Percentiles rank a stretch among this genome's conserved stretches.
phyloP scores from a whole-genome alignment of 805 yeast species.

The Brettanomyces sp. region DNA sequence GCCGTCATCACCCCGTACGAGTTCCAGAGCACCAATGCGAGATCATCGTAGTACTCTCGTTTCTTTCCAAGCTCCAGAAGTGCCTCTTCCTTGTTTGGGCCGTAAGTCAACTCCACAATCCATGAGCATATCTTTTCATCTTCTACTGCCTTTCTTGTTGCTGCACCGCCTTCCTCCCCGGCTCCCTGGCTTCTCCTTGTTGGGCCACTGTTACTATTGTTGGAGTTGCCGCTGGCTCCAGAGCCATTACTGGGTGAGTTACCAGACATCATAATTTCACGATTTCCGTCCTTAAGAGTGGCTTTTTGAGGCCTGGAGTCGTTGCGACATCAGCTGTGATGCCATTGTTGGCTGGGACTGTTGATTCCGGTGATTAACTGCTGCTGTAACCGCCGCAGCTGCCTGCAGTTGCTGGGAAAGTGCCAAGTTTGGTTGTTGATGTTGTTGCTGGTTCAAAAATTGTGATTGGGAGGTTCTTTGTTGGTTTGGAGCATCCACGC shows the following conservation, averaged over 20 bases:
- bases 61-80: constrained; percentile 85
- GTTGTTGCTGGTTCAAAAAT: constrained; percentile 4
- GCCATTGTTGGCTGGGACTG: constrained; percentile 1
- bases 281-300: no score
- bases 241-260: no score
- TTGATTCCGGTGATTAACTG: constrained; percentile 4
- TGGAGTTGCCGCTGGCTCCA: background rate
- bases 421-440: constrained; percentile 2
- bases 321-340: no score
- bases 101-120: constrained; percentile 84
- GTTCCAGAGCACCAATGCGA: constrained; percentile 89
- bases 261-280: no score
- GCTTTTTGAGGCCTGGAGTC: no score
- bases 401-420: constrained; percentile 16
- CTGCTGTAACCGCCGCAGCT: constrained; percentile 6
- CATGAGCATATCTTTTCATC: constrained; percentile 83
- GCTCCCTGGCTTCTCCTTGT: constrained; percentile 1
- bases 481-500: background rate
- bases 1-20: constrained; percentile 96
- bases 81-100: constrained; percentile 89
- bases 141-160: constrained; percentile 34
- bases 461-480: background rate
- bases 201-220: background rate
- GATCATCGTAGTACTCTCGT: constrained; percentile 88
- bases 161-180: background rate